Evolutionary conservation across 2,329 filamentous ascomycete genomes (phyloP), one percentile per base, ranked within the genome.

Genomic region (Juglanconis sp.): DNA sequence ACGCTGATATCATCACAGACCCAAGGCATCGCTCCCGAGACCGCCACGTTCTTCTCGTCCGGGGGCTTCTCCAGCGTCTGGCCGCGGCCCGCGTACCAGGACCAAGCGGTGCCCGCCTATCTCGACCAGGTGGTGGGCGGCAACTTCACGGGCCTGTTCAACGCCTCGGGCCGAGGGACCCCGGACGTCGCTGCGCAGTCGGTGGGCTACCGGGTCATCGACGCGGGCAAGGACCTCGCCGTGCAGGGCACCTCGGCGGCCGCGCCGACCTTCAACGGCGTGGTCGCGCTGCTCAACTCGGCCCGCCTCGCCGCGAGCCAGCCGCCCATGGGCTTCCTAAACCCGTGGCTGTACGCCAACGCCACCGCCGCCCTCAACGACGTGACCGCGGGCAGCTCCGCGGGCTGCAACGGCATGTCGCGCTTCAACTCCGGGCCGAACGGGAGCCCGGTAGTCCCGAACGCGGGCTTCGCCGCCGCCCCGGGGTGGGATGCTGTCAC

Each of bases 211-310:
- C 59, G 72, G 15, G 70, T 79, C 38, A 68, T 73, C 53, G 73
- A 78, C 56, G 68, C 79, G 51, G 75, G 75, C 1, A 4, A n/a
- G 8, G 62, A 64, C 15, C 61, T 42, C 63, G 69, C 4, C 68
- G 65, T 65, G 36, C 65, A 65, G 57, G 70, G 71, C 10, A 72
- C 69, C 6, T 70, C 67, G 31, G 84, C 84, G 6, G 79, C 83
- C 1, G 74, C 79, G 0, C 85, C 85, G 0, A 73, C 81, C 0
- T 79, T 84, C 52, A 81, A 82, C 1, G 81, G 77, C 17, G 77
- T 87, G 56, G 72, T 87, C 52, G 76, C 79, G 2, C 77, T 85
- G 34, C 68, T 87, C 38, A 87, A 87, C 65, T 79, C 83, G 50
- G 79, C 79, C 2, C 71, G 81, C 31, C 68, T 86, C 11, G 69